These are phyloP conservation scores for Populus simonii DNA, from an alignment of 345 rosid species.

Conservation along the genomic window DNA sequence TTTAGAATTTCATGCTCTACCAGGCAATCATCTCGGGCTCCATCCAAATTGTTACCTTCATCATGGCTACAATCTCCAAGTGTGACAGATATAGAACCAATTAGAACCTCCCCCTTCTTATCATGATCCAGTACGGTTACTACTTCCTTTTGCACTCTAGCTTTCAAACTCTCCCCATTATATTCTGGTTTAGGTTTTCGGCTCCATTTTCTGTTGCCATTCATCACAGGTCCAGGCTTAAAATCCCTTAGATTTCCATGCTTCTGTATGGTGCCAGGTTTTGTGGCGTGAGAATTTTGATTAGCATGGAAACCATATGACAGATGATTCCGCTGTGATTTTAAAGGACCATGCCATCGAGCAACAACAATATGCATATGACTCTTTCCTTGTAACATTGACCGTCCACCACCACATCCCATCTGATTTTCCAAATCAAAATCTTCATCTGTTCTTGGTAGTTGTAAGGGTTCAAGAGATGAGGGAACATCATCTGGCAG, in stretches of 20 bases:
- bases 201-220: slow-evolving; percentile 71
- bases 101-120: slow-evolving; percentile 56
- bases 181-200: slow-evolving; percentile 51
- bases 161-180: slow-evolving; percentile 36
- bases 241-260: slow-evolving; percentile 53
- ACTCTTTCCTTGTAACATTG: slow-evolving; percentile 29
- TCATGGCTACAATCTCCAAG: slow-evolving; percentile 42
- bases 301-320: slow-evolving; percentile 45
- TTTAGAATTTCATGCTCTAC: slow-evolving; percentile 42
- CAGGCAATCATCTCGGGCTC: slow-evolving; percentile 30
- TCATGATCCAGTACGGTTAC: slow-evolving; percentile 40
- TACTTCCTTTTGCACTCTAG: slow-evolving; percentile 40
- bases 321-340: slow-evolving; percentile 40
- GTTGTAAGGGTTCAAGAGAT: slow-evolving; percentile 35
- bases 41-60: slow-evolving; percentile 33
- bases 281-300: slow-evolving; percentile 41
- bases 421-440: slow-evolving; percentile 45
- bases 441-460: slow-evolving; percentile 32
- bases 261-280: slow-evolving; percentile 47
- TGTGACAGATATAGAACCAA: slow-evolving; percentile 76
- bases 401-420: slow-evolving; percentile 34
- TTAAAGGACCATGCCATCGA: slow-evolving; percentile 38
- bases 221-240: slow-evolving; percentile 33
- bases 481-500: slow-evolving; percentile 33
- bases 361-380: slow-evolving; percentile 24